A percentile compares a stretch with the other conserved stretches of the same genome.
Conservation (phyloP, 2,329 filamentous ascomycete genomes). For the Geosmithia morbida region DNA sequence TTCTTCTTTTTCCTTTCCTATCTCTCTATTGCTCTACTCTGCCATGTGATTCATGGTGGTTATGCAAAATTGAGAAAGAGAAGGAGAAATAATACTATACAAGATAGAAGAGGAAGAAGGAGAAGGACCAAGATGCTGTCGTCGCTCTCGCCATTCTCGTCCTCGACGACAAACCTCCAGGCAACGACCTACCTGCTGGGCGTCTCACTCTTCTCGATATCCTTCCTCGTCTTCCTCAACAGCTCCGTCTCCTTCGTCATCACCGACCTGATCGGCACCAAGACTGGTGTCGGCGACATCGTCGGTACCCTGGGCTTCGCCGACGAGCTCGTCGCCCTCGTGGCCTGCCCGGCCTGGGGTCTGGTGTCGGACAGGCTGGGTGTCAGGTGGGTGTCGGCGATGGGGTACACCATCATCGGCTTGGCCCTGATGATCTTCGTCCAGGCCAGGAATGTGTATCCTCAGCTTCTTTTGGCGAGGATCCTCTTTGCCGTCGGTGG, state of each 20-base stretch:
- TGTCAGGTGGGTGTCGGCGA: conserved; percentile 55
- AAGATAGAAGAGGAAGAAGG: neutral
- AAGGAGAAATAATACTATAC: too few relatives aligned
- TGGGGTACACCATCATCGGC: conserved; percentile 73
- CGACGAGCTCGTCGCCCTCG: conserved; percentile 67
- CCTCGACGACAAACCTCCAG: conserved; percentile 44
- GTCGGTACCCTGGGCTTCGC: conserved; percentile 77
- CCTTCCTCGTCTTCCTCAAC: conserved; percentile 83
- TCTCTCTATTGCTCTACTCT: too few relatives aligned
- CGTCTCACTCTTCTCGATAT: conserved; percentile 76
- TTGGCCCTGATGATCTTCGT: conserved; percentile 67
- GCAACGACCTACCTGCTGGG: conserved; percentile 65
- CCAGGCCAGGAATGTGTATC: conserved; percentile 76
- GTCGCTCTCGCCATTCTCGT: conserved; percentile 37
- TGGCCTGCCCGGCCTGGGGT: conserved; percentile 72
- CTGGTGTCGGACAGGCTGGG: conserved; percentile 63
- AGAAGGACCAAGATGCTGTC: conserved; percentile 10
- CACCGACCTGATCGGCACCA: conserved; percentile 65
- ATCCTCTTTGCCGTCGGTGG: conserved; percentile 83
- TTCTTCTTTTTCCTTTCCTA: too few relatives aligned
- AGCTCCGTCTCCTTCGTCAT: conserved; percentile 74
- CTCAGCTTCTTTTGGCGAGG: conserved; percentile 70
- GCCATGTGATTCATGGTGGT: too few relatives aligned
- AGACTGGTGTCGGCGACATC: conserved; percentile 59
- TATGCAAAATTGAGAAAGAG: too few relatives aligned